Conservation (phyloP, 1,284 basidiomycete genomes). For the Phenoliferia sp. region DNA sequence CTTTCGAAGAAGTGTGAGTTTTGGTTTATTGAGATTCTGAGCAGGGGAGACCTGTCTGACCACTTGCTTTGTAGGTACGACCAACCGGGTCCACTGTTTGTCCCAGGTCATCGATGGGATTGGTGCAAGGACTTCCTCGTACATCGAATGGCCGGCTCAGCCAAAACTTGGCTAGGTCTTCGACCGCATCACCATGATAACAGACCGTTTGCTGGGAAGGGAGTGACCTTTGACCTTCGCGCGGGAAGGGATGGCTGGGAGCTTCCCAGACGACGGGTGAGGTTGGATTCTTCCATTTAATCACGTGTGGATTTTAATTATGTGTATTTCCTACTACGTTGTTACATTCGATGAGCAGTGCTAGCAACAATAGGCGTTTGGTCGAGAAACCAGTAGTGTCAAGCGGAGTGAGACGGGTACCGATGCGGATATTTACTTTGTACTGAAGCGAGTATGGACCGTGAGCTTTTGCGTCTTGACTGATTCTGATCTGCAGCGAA, state of each 20-base stretch:
- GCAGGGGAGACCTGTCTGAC: neutral
- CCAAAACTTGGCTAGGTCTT: constrained; percentile 23
- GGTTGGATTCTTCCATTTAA: too few relatives aligned
- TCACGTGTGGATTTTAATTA: too few relatives aligned
- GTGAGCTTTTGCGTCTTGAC: too few relatives aligned
- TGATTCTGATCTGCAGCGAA: too few relatives aligned
- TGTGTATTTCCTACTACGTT: too few relatives aligned
- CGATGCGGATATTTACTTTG: too few relatives aligned
- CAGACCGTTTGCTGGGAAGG: constrained; percentile 7
- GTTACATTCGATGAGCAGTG: too few relatives aligned
- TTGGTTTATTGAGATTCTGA: constrained; percentile 44
- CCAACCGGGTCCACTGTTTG: constrained; percentile 1
- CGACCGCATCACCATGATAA: constrained; percentile 11
- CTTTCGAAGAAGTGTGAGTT: constrained; percentile 65
- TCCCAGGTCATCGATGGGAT: neutral
- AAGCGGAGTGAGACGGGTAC: too few relatives aligned
- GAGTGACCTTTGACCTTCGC: constrained; percentile 8
- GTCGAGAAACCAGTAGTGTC: too few relatives aligned
- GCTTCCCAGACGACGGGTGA: neutral
- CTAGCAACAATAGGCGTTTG: too few relatives aligned
- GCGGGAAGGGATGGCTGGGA: constrained; percentile 7
- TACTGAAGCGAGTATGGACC: too few relatives aligned
- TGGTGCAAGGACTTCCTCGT: constrained; percentile 1
- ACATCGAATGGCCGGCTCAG: neutral
- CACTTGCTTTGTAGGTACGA: neutral